Base-by-base conservation (phyloP, 495 filamentous ascomycete species). In the Aspergillus cristatus region DNA sequence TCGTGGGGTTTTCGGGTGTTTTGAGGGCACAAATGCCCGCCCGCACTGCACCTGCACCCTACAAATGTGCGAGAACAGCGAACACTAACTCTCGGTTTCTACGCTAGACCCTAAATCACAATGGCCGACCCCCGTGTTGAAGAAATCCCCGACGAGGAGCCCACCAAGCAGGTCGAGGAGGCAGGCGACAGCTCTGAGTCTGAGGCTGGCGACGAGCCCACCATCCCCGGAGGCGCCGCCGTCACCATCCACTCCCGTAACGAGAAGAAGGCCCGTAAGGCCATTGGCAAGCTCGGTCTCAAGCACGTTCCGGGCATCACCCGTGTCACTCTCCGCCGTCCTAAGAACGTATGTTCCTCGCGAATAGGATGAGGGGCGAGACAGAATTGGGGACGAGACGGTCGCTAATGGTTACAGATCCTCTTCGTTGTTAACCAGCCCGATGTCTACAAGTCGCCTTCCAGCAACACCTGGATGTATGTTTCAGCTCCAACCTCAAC, bases 251-350 rank as follows among this genome's bases (percentile, higher is more conserved):
- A 97, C 76, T 94, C 85, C 53, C 86, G 91, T 63, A 94, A 94
- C 71, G 93, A 99, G 82, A 99, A 99, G 82, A 99, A 97, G 77
- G 93, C 93, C 38, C 78, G 93, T 60, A 97, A 97, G 74, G 85
- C 86, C 56, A 94, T 98, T 63, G 84, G 84, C 54, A 99, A 99
- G 80, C 76, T 97, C 55, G 90, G 94, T 53, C 71, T 99, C 59
- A 93, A 88, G 73, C 87, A 89, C 53, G 83, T 99, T 47, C 81
- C 83, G 46, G 93, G 93, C 57, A 99, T 99, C 62, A 99, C 93
- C 50, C 78, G 91, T 62, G 93, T 99, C 50, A 99, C 93, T 34
- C 77, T 99, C 53, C 82, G 93, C 68, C 74, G 93, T 60, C 93
- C 93, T 48, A 99, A 99, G 79, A 95, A 95, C 68, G 90, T 95